Percentiles rank a stretch among this genome's conserved stretches.
These are phyloP conservation scores for Pseudozyma thailandica DNA, from an alignment of 1,284 basidiomycete genomes.

Conservation along the genomic window DNA sequence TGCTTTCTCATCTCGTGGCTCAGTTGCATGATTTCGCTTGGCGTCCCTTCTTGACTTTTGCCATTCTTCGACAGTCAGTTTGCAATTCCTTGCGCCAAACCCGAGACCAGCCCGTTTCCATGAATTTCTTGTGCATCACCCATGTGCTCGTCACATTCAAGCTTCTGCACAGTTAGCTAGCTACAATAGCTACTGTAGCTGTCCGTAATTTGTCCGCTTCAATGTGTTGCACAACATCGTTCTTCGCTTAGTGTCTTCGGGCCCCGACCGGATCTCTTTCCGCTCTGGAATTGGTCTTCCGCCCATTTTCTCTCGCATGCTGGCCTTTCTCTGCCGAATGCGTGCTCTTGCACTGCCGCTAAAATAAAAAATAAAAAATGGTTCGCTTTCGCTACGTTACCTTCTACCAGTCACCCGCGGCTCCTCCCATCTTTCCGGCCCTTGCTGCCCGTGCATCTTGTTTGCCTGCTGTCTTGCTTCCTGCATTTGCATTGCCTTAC, in stretches of 20 bases:
- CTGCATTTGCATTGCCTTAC: neutral
- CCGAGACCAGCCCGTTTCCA: constrained; percentile 14
- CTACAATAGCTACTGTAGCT: no score
- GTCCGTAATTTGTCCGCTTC: no score
- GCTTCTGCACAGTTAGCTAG: neutral
- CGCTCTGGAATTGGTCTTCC: neutral
- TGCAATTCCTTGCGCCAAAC: constrained; percentile 3
- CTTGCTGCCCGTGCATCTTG: constrained; percentile 1
- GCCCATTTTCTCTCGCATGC: constrained; percentile 6
- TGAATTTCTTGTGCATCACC: constrained; percentile 20
- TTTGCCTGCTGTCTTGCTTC: neutral
- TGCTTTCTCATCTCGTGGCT: no score
- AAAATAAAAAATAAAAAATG: no score
- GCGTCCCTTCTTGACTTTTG: no score
- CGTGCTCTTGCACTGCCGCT: no score
- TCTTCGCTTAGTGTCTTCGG: no score
- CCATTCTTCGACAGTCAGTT: no score
- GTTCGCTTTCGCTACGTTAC: neutral
- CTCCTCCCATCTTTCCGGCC: constrained; percentile 28
- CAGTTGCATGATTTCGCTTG: no score
- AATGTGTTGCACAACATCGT: no score
- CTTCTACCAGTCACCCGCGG: constrained; percentile 12
- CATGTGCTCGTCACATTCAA: constrained; percentile 8
- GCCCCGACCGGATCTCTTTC: constrained; percentile 1
- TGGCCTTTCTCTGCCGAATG: neutral